These are phyloP conservation scores for Penicillium sp. DNA, from an alignment of 2,329 filamentous ascomycete species.

Conservation along the genomic window DNA sequence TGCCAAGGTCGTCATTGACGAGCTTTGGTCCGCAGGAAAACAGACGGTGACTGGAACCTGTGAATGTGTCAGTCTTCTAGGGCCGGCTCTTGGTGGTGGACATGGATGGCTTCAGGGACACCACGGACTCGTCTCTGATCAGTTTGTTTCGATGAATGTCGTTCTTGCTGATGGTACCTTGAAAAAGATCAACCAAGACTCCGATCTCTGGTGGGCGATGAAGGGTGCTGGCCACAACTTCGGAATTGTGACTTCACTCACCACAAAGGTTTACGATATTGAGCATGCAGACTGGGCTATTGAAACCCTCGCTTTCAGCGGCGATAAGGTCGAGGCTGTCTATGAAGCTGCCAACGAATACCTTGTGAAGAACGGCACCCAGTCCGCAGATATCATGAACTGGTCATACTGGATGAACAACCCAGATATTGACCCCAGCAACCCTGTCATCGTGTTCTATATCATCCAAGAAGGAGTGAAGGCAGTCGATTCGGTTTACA, in stretches of 20 bases:
- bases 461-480: conserved; percentile 38
- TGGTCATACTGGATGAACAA: conserved; percentile 43
- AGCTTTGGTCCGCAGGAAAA: conserved; percentile 53
- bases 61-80: conserved; percentile 51
- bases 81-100: conserved; percentile 58
- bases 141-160: conserved; percentile 53
- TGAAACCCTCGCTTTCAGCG: conserved; percentile 47
- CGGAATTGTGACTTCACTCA: conserved; percentile 54
- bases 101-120: conserved; percentile 56
- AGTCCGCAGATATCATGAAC: conserved; percentile 49
- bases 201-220: conserved; percentile 59
- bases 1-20: conserved; percentile 49
- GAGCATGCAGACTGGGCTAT: conserved; percentile 39
- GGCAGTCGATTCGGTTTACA: conserved; percentile 43
- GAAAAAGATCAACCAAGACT: conserved; percentile 39
- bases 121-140: conserved; percentile 55
- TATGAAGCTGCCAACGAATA: conserved; percentile 50
- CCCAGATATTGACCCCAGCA: conserved; percentile 25
- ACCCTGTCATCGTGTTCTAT: conserved; percentile 33
- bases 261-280: conserved; percentile 50
- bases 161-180: conserved; percentile 53
- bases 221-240: conserved; percentile 60
- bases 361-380: conserved; percentile 45
- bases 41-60: conserved; percentile 55
- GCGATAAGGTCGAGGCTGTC: conserved; percentile 51